phyloP scores from a whole-genome alignment of 129 eudicot genomes.

The Dittrichia graveolens region DNA sequence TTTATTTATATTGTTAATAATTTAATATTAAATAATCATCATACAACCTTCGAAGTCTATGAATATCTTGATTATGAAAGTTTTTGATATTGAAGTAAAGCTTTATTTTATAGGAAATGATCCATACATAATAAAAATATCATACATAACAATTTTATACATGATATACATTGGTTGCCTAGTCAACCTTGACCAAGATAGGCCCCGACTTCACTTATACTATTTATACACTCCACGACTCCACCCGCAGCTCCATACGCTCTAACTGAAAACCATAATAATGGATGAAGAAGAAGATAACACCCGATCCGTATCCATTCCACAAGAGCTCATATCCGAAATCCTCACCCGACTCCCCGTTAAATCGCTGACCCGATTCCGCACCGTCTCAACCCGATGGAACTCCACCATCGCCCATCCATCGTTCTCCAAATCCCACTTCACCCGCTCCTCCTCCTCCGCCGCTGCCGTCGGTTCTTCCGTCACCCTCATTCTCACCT shows the following conservation, averaged over 20 bases:
- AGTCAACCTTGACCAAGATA: constrained; percentile 16
- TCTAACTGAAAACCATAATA: not conserved
- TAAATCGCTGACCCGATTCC: constrained; percentile 36
- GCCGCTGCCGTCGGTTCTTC: not conserved
- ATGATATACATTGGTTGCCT: no score
- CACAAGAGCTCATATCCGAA: constrained; percentile 35
- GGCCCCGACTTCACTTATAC: constrained; percentile 14
- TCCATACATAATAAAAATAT: no score
- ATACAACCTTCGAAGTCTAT: no score
- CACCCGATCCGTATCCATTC: constrained; percentile 29
- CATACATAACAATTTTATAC: no score
- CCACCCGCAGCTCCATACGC: not conserved
- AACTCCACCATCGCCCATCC: constrained; percentile 38
- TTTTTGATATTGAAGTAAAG: no score
- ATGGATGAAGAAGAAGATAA: constrained; percentile 19
- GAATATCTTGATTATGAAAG: no score
- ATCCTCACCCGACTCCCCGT: constrained; percentile 39
- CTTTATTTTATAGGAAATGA: no score
- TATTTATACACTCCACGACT: constrained; percentile 27
- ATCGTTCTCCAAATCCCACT: constrained; percentile 34
- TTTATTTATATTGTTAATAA: no score
- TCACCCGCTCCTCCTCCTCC: constrained; percentile 21
- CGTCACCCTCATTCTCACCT: constrained; percentile 26
- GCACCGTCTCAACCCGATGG: constrained; percentile 40
- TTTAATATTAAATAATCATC: no score